Evolutionary conservation across 345 rosid genomes (phyloP).

Genomic region (Theobroma cacao): DNA sequence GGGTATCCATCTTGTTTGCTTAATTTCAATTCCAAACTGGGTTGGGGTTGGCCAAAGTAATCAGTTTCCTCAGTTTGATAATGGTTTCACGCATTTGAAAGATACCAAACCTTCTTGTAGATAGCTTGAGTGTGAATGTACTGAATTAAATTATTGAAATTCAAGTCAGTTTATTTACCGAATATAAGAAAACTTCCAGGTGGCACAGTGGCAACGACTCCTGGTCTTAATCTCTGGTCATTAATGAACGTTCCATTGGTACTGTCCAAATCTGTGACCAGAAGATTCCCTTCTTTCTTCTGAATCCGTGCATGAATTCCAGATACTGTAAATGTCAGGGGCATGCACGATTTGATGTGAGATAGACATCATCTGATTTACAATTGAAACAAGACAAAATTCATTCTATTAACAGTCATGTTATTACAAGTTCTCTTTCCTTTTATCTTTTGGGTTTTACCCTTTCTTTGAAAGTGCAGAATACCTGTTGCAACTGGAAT

Average conservation of each 20-base stretch:
- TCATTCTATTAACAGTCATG: not conserved
- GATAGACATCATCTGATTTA: not conserved
- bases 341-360: not conserved
- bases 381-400: not conserved
- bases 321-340: slow-evolving; percentile 51
- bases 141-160: not conserved
- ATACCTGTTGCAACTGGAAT: slow-evolving; percentile 92
- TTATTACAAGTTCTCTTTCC: too few relatives aligned
- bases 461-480: not conserved
- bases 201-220: slow-evolving; percentile 46
- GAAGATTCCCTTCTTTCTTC: slow-evolving; percentile 55
- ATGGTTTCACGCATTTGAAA: not conserved
- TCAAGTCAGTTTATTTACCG: slow-evolving; percentile 35
- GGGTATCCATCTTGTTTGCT: not conserved
- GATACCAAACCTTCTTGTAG: not conserved
- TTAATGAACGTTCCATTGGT: slow-evolving; percentile 86
- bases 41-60: not conserved
- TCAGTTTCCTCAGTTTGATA: not conserved
- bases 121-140: not conserved
- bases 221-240: slow-evolving; percentile 63
- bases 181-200: slow-evolving; percentile 65
- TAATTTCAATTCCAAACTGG: not conserved
- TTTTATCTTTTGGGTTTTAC: too few relatives aligned
- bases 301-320: slow-evolving; percentile 76
- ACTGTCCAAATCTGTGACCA: slow-evolving; percentile 78